Conservation (phyloP, 441 rosid genomes). For the Pelargonium citronellum region DNA sequence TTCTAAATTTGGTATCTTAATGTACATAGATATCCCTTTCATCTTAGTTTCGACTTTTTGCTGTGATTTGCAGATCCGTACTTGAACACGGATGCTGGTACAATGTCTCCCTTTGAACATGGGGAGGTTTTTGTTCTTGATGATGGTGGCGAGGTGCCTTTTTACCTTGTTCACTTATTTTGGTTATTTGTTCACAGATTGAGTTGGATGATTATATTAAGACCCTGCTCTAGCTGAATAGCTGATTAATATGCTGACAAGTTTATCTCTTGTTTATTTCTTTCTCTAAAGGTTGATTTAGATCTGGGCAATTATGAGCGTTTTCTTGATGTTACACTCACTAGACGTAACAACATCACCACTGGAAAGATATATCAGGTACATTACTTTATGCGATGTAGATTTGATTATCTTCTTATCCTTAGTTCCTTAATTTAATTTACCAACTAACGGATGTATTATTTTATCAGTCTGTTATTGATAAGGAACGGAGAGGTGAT, state of each 20-base stretch:
- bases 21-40: not conserved
- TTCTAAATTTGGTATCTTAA: not conserved
- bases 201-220: not conserved
- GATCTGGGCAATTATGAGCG: slow-evolving; percentile 77
- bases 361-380: slow-evolving; percentile 81
- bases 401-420: not conserved
- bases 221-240: not conserved
- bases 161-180: not conserved
- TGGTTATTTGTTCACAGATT: slow-evolving; percentile 4
- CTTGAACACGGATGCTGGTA: slow-evolving; percentile 69
- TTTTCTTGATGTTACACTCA: slow-evolving; percentile 61
- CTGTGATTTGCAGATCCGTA: slow-evolving; percentile 51
- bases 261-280: not conserved
- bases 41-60: not conserved
- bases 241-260: not conserved
- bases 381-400: slow-evolving; percentile 13
- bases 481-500: slow-evolving; percentile 67
- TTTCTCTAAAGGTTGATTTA: slow-evolving; percentile 46
- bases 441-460: slow-evolving; percentile 6
- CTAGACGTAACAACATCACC: slow-evolving; percentile 65
- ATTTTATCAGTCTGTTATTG: slow-evolving; percentile 58
- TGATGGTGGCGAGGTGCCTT: slow-evolving; percentile 69
- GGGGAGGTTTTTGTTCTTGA: slow-evolving; percentile 77
- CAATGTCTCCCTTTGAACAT: slow-evolving; percentile 78
- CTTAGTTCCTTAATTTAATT: slow-evolving; percentile 11